phyloP scores from a whole-genome alignment of 805 yeast genomes.

The Saccharomyces jurei region DNA sequence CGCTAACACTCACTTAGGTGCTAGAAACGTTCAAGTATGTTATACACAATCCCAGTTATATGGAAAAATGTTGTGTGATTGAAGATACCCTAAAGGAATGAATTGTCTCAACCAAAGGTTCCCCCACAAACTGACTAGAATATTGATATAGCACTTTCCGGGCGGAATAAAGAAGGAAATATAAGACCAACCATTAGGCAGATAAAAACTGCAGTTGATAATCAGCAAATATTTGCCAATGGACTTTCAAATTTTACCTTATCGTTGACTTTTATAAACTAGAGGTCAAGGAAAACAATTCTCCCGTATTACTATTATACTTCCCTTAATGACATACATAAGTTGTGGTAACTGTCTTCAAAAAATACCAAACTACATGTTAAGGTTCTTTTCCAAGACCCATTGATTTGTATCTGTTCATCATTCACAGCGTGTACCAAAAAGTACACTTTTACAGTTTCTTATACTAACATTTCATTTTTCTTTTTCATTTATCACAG shows the following conservation, averaged over 20 bases:
- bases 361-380: neutral
- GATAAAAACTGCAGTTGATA: neutral
- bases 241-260: neutral
- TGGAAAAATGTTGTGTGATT: neutral
- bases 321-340: neutral
- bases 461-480: conserved; percentile 5
- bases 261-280: neutral
- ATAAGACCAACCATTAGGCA: neutral
- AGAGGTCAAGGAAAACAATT: neutral
- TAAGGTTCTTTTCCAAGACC: neutral
- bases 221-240: neutral
- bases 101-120: neutral
- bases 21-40: conserved; percentile 98
- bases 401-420: neutral
- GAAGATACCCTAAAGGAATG: neutral
- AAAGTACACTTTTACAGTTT: neutral
- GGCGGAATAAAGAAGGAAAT: neutral
- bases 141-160: neutral
- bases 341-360: neutral
- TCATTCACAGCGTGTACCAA: neutral
- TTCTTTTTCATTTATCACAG: conserved; percentile 4
- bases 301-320: neutral
- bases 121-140: neutral
- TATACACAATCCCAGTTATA: conserved; percentile 3
- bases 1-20: conserved; percentile 98